Conservation (phyloP, 2,329 filamentous ascomycete species). For the Cladobotryum protrusum region DNA sequence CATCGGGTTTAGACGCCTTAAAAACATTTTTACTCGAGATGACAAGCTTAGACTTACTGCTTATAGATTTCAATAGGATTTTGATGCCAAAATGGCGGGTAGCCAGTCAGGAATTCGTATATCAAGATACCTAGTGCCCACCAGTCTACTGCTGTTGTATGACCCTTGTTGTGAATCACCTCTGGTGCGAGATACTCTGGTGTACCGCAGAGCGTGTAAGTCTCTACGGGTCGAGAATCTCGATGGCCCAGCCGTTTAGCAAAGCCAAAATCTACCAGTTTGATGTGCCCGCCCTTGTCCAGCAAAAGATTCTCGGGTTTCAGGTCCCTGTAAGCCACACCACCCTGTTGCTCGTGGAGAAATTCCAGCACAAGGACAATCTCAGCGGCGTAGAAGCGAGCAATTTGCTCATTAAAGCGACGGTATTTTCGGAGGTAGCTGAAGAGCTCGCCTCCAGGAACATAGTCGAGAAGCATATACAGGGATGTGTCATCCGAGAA, state of each 20-base stretch:
- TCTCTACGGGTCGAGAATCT: constrained; percentile 52
- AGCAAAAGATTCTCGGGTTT: constrained; percentile 80
- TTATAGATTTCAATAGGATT: constrained; percentile 86
- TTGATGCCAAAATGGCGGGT: constrained; percentile 81
- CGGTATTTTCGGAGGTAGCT: constrained; percentile 72
- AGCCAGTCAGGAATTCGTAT: constrained; percentile 79
- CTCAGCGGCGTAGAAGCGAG: constrained; percentile 77
- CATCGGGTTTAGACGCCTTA: no score
- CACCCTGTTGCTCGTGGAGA: constrained; percentile 70
- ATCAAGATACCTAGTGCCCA: constrained; percentile 81
- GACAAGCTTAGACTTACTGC: constrained; percentile 42
- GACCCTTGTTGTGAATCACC: constrained; percentile 76
- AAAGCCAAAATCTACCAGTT: constrained; percentile 80
- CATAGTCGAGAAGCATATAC: constrained; percentile 79
- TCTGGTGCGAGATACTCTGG: constrained; percentile 80
- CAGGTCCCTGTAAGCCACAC: constrained; percentile 72
- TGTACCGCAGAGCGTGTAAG: constrained; percentile 77
- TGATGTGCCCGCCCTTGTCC: constrained; percentile 71
- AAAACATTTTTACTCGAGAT: no score
- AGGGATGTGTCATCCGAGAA: constrained; percentile 74
- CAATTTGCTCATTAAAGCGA: constrained; percentile 71
- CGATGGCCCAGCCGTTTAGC: constrained; percentile 66
- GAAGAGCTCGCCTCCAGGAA: constrained; percentile 79
- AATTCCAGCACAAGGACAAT: constrained; percentile 78
- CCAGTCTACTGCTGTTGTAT: constrained; percentile 75